Conservation (phyloP, 2,329 filamentous ascomycete species). For the Exophiala spinifera region DNA sequence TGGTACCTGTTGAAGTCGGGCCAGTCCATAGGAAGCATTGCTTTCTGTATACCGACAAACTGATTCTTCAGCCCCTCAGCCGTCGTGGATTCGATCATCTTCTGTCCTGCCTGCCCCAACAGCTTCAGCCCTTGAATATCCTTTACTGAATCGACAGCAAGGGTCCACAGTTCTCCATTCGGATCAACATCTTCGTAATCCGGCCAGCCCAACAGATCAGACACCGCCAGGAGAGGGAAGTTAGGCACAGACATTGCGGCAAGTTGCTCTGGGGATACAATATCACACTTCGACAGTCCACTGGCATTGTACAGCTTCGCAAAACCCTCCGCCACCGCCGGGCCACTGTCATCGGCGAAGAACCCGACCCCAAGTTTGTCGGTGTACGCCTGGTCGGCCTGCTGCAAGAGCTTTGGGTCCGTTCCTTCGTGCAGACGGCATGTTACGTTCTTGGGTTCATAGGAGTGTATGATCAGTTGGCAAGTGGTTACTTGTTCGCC, state of each 20-base stretch:
- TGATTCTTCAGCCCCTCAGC: not conserved
- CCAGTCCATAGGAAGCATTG: slow-evolving; percentile 4
- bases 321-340: slow-evolving; percentile 1
- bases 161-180: not conserved
- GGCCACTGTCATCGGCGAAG: not conserved
- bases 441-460: slow-evolving; percentile 1
- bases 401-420: not conserved
- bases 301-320: slow-evolving; percentile 5
- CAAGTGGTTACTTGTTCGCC: not conserved
- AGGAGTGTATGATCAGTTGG: slow-evolving; percentile 1
- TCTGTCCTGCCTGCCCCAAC: not conserved
- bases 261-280: not conserved
- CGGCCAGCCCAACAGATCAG: slow-evolving; percentile 1
- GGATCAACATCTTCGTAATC: not conserved
- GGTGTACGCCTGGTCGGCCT: slow-evolving; percentile 7
- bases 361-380: slow-evolving; percentile 2
- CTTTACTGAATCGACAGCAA: not conserved
- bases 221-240: slow-evolving; percentile 2
- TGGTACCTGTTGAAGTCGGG: slow-evolving; percentile 2
- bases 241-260: not conserved
- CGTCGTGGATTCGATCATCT: not conserved
- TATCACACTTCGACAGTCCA: slow-evolving; percentile 1
- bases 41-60: slow-evolving; percentile 1
- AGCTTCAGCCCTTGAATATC: slow-evolving; percentile 4
- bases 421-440: not conserved